Conservation (phyloP, 116 monocot species). For the Phalaenopsis hybrid region DNA sequence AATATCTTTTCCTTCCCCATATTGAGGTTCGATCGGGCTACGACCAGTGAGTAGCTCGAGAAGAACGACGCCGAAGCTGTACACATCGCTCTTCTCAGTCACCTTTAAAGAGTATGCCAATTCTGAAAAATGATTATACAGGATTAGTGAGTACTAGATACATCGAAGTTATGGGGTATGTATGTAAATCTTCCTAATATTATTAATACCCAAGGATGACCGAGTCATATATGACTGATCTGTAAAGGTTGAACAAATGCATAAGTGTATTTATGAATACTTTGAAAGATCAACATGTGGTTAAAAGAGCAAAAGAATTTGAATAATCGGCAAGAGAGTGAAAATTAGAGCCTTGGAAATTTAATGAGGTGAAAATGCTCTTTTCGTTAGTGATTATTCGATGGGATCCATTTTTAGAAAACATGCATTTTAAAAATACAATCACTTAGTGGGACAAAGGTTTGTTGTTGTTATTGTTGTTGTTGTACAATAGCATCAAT, state of each 20-base stretch:
- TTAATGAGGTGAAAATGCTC: too few species aligned
- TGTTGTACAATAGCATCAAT: too few species aligned
- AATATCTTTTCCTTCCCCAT: conserved; percentile 61
- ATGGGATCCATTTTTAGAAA: too few species aligned
- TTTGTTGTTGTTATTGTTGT: too few species aligned
- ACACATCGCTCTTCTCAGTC: conserved; percentile 77
- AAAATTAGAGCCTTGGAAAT: too few species aligned
- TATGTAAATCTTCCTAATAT: too few species aligned
- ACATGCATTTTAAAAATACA: too few species aligned
- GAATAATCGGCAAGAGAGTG: too few species aligned
- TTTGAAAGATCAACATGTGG: background rate
- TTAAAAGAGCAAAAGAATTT: background rate
- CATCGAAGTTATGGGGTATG: too few species aligned
- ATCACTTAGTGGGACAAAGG: too few species aligned
- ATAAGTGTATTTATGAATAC: background rate
- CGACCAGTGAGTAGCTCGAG: conserved; percentile 71
- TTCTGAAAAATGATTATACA: conserved; percentile 37
- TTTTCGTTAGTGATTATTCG: too few species aligned
- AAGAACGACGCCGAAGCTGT: conserved; percentile 78
- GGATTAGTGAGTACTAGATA: background rate
- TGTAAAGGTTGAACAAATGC: background rate
- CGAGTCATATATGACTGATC: background rate
- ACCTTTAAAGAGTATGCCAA: conserved; percentile 71
- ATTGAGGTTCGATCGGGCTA: conserved; percentile 36
- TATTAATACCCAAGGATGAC: too few species aligned